phyloP scores from a whole-genome alignment of 352 stramenopile species.

The Globisporangium nagaii region DNA sequence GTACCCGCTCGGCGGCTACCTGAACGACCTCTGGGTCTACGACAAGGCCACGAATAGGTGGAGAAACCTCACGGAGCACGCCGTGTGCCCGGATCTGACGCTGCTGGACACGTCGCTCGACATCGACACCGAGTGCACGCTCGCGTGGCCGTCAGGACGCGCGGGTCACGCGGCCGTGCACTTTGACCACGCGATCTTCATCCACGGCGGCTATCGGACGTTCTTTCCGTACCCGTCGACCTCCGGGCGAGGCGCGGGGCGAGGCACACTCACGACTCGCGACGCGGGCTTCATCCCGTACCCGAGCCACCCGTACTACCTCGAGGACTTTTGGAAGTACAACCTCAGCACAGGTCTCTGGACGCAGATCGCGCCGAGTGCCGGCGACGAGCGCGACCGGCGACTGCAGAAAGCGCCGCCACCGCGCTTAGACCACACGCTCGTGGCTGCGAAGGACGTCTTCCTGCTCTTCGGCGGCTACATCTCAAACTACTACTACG shows the following conservation, averaged over 20 bases:
- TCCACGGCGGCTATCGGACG: slow-evolving; percentile 93
- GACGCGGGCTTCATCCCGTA: slow-evolving; percentile 80
- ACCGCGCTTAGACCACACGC: slow-evolving; percentile 75
- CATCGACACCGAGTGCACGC: slow-evolving; percentile 62
- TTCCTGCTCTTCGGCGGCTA: slow-evolving; percentile 94
- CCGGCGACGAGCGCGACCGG: slow-evolving; percentile 8
- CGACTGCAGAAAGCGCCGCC: slow-evolving; percentile 29
- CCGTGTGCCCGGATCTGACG: slow-evolving; percentile 58
- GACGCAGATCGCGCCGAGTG: slow-evolving; percentile 43
- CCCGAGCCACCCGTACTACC: slow-evolving; percentile 90
- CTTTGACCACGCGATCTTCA: slow-evolving; percentile 68
- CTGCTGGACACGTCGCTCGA: slow-evolving; percentile 55
- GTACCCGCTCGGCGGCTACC: slow-evolving; percentile 89
- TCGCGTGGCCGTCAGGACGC: slow-evolving; percentile 85
- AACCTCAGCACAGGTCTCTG: slow-evolving; percentile 85
- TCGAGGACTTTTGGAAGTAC: slow-evolving; percentile 93
- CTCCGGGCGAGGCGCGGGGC: slow-evolving; percentile 69
- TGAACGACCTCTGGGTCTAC: slow-evolving; percentile 93
- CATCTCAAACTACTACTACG: slow-evolving; percentile 91
- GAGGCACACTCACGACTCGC: slow-evolving; percentile 44
- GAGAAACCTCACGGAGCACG: slow-evolving; percentile 61
- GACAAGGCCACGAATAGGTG: slow-evolving; percentile 58
- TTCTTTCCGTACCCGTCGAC: slow-evolving; percentile 95
- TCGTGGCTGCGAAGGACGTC: slow-evolving; percentile 71
- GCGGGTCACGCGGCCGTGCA: slow-evolving; percentile 83